Evolutionary conservation across 2,329 filamentous ascomycete genomes (phyloP).

Genomic region (Hansfordia pulvinata): DNA sequence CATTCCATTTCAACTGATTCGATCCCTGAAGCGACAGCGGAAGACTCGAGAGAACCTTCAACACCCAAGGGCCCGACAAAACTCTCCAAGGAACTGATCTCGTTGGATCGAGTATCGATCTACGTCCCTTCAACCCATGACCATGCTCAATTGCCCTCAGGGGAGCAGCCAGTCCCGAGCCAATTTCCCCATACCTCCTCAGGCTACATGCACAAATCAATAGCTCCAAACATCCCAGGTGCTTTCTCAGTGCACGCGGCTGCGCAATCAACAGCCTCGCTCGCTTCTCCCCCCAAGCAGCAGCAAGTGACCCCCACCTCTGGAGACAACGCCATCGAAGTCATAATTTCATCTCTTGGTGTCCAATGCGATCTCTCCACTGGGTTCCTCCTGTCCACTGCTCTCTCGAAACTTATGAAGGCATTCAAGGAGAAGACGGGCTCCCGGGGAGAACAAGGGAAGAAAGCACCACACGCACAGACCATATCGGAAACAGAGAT

Average conservation of each 20-base stretch:
- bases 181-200: conserved; percentile 1
- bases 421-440: no score
- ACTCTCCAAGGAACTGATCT: conserved; percentile 41
- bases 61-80: conserved; percentile 39
- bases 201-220: conserved; percentile 11
- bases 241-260: conserved; percentile 40
- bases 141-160: conserved; percentile 22
- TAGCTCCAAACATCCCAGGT: conserved; percentile 42
- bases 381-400: conserved; percentile 38
- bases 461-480: conserved; percentile 8
- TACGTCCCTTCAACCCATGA: conserved; percentile 38
- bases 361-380: conserved; percentile 42
- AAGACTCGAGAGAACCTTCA: no score
- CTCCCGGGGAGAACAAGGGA: no score
- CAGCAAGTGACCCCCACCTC: conserved; percentile 5
- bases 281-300: conserved; percentile 3
- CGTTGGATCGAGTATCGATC: conserved; percentile 34
- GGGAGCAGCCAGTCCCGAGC: neutral
- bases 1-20: no score
- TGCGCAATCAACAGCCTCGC: conserved; percentile 8
- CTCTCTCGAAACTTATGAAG: conserved; percentile 33
- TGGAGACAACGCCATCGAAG: conserved; percentile 27
- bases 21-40: conserved; percentile 4
- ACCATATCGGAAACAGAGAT: no score
- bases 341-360: conserved; percentile 35